Evolutionary conservation across 768 basidiomycete genomes (phyloP).

Genomic region (Cubamyces sp.): DNA sequence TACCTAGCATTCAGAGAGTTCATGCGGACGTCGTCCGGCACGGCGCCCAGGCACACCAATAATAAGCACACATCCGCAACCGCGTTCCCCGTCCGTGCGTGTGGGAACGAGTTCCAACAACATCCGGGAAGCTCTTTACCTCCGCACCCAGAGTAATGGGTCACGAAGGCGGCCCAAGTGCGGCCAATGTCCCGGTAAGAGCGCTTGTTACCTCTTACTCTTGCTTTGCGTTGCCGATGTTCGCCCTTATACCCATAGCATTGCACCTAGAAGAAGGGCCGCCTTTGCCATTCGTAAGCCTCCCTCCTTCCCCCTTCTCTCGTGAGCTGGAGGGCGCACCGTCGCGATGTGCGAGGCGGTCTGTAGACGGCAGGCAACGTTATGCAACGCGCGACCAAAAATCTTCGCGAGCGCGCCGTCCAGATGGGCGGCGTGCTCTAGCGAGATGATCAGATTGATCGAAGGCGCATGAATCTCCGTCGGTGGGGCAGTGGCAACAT

Average conservation of each 20-base stretch:
- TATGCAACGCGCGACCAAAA: too few relatives aligned
- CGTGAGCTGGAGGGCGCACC: too few relatives aligned
- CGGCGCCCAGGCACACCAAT: conserved; percentile 14
- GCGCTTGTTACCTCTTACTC: background rate
- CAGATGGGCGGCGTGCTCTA: background rate
- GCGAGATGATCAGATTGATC: conserved; percentile 17
- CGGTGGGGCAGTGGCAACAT: background rate
- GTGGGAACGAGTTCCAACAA: conserved; percentile 1
- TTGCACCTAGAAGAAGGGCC: too few relatives aligned
- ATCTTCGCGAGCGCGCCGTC: too few relatives aligned
- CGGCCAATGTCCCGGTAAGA: background rate
- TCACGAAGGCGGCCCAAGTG: conserved; percentile 1
- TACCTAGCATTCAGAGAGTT: background rate
- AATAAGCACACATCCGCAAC: background rate
- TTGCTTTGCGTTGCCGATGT: too few relatives aligned
- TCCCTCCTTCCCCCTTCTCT: too few relatives aligned
- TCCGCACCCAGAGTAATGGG: conserved; percentile 15
- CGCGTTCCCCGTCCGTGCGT: background rate
- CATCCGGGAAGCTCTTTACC: conserved; percentile 23
- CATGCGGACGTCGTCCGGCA: background rate
- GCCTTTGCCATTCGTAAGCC: too few relatives aligned
- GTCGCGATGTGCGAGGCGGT: too few relatives aligned
- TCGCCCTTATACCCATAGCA: too few relatives aligned
- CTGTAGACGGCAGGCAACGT: too few relatives aligned
- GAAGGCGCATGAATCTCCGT: background rate